Evolutionary conservation across 2,329 filamentous ascomycete species (phyloP), one percentile per base, ranked within the genome.

Genomic region (Drechmeria coniospora): DNA sequence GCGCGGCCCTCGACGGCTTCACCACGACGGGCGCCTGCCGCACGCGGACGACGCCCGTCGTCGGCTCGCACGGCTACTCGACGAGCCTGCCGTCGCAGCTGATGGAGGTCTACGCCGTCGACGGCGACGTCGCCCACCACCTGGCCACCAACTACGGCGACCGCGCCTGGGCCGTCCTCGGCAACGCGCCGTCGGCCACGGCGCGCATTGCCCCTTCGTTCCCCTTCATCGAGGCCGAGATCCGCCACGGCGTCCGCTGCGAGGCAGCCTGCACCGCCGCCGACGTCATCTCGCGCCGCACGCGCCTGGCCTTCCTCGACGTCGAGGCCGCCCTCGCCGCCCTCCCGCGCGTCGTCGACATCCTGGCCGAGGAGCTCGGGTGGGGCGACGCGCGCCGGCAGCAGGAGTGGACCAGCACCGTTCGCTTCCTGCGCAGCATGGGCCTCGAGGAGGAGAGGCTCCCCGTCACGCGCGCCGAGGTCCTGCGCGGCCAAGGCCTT

Each of bases 291-390:
- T 72, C 76, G 11, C 70, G 78, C 30, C 63, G 78, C 31, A 82
- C 74, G 23, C 66, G 78, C 30, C 57, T 83, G 24, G 74, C 78
- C n/a, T 83, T 83, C 57, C 54, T 83, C 36, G 80, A 83, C 49
- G 75, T 75, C 2, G 68, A 79, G 45, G 72, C 72, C 15, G 73
- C 77, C 0, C 63, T 82, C 8, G 68, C 77, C 44, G 68, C 75
- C 2, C 62, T 83, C 12, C 77, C 78, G 6, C 57, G 53, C 13
- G 69, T 83, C 30, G 78, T 83, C 37, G 77, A 82, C 42, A 51
- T 82, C 27, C 80, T 83, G 73, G 65, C 55, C 16, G 69, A 74
- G 36, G 76, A 83, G 51, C 57, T 81, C 26, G 53, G 63, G 26
- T 83, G 77, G 77, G 63, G 59, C 40, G 52, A 51, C 28, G 58